Percentiles rank a stretch among this genome's conserved stretches.
Conservation (phyloP, 2,329 filamentous ascomycete genomes). For the Cladophialophora bantiana region DNA sequence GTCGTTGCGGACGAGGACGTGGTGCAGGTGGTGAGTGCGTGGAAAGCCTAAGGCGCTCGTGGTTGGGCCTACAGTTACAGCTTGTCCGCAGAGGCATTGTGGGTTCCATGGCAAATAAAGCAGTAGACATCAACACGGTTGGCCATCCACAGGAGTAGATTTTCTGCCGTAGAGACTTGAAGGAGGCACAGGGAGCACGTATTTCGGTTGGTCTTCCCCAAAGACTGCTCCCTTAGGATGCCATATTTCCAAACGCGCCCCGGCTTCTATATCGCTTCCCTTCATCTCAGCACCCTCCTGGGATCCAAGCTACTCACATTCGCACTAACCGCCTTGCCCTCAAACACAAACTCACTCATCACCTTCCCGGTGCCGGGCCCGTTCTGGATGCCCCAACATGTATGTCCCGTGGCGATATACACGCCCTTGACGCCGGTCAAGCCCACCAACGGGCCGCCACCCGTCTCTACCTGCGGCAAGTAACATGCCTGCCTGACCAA, state of each 20-base stretch:
- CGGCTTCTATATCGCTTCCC: neutral
- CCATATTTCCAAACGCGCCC: neutral
- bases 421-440: constrained; percentile 74
- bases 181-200: neutral
- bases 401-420: constrained; percentile 86
- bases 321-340: constrained; percentile 73
- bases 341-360: constrained; percentile 79
- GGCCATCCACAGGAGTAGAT: neutral
- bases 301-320: constrained; percentile 72
- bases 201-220: neutral
- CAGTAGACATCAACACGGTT: no score
- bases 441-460: constrained; percentile 75
- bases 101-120: no score
- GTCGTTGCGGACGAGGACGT: constrained; percentile 74
- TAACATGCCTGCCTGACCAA: constrained; percentile 89
- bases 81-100: neutral
- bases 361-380: constrained; percentile 84
- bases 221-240: neutral
- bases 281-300: constrained; percentile 57
- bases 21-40: constrained; percentile 64
- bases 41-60: constrained; percentile 38
- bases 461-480: constrained; percentile 73
- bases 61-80: neutral
- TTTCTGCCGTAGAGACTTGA: neutral
- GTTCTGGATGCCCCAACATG: constrained; percentile 98